Base-by-base conservation (phyloP, 768 basidiomycete species). In the Coprinopsis strossmayeri region DNA sequence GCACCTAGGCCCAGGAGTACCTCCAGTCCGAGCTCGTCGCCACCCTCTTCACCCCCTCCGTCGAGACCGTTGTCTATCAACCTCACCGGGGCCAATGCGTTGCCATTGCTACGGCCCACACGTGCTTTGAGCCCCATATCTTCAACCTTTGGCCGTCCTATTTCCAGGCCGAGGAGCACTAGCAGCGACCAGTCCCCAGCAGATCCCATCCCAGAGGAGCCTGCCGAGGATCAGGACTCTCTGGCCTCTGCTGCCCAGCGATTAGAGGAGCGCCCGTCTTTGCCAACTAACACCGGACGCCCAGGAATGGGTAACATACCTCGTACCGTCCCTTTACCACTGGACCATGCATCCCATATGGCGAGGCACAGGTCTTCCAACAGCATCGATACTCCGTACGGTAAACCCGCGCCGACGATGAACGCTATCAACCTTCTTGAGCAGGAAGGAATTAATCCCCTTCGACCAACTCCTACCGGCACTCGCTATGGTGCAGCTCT, bases 241-340 rank as follows among this genome's bases (percentile, higher is more conserved):
- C 27, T 45, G 3, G 15, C 27, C 18, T 45, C 27, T n/a, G 43
- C 28, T 18, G 43, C 27, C 15, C 43, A 32, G 15, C 43, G 27
- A 15, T 20, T 45, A n/a, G n/a, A n/a, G n/a, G n/a, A n/a, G n/a
- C n/a, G 10, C 17, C 17, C 49, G 10, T 20, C 53, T 32, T 34
- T 61, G 56, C 63, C 64, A 3, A 71, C 79, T 12, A 72, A 79
- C 45, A 71, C 68, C 10, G 75, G 73, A 4, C 71, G 78, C 32
- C 69, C 70, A 34, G 70, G 70, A 2, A 58, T 60, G 26, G 69
- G 66, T 0, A 75, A 68, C 23, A 64, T 81, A 24, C 79, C 79
- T 10, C 76, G 80, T 13, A 82, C 81, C 0, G 66, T 79, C 0
- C 72, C 77, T 4, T 69, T 82, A 21, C 70, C 61, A 37, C 72